phyloP scores from a whole-genome alignment of 495 filamentous ascomycete genomes.

The Aspergillus mulundensis region DNA sequence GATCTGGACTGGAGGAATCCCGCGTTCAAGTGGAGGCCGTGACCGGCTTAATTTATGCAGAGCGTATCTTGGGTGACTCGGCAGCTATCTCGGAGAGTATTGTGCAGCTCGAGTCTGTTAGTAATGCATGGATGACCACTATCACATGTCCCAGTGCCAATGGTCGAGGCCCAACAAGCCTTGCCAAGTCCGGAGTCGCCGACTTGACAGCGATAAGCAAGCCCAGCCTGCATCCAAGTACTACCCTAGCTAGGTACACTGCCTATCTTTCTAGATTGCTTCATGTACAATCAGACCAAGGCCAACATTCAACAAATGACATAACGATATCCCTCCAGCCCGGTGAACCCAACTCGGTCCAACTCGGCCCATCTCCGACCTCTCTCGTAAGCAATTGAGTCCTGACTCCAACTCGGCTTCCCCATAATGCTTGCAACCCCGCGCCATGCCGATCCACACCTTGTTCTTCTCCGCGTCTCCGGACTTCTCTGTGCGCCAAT shows the following conservation, averaged over 20 bases:
- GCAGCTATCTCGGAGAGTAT: too few relatives aligned
- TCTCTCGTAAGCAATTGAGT: not conserved
- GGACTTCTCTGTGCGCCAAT: not conserved
- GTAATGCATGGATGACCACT: not conserved
- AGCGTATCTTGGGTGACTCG: too few relatives aligned
- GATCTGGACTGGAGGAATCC: constrained; percentile 73
- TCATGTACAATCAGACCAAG: too few relatives aligned
- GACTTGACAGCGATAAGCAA: not conserved
- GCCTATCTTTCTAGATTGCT: not conserved
- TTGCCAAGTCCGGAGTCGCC: not conserved
- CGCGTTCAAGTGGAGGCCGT: constrained; percentile 60
- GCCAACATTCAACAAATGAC: too few relatives aligned
- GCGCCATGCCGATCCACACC: not conserved
- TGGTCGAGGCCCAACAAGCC: not conserved
- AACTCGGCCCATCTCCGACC: not conserved
- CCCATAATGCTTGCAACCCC: not conserved
- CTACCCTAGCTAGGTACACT: too few relatives aligned
- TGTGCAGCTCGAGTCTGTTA: too few relatives aligned
- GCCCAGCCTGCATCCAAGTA: not conserved
- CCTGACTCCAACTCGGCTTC: not conserved
- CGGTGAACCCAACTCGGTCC: too few relatives aligned
- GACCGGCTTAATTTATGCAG: not conserved
- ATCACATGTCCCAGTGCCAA: not conserved
- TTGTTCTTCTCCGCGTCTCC: constrained; percentile 1
- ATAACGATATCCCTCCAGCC: not conserved